A percentile compares a stretch with the other conserved stretches of the same genome.
Evolutionary conservation across 352 stramenopile species (phyloP).

Genomic region (Globisporangium radiosum): DNA sequence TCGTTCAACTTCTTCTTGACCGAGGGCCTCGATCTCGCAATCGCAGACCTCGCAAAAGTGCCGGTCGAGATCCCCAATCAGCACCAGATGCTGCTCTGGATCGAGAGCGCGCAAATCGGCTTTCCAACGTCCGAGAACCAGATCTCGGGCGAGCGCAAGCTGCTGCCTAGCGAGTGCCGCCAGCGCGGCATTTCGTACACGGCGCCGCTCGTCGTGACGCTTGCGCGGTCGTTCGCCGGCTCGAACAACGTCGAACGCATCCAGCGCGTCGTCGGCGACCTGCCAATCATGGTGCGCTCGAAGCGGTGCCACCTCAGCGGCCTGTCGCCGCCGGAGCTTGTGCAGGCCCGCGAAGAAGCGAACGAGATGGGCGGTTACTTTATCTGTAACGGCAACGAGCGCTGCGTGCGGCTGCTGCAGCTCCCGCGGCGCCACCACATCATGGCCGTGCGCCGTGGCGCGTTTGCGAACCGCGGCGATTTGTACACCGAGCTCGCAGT

Average conservation of each 20-base stretch:
- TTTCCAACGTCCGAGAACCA: slow-evolving; percentile 82
- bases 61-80: slow-evolving; percentile 89
- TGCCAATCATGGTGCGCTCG: slow-evolving; percentile 98
- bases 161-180: slow-evolving; percentile 93
- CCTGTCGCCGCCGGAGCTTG: slow-evolving; percentile 81
- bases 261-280: slow-evolving; percentile 88
- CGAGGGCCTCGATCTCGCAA: slow-evolving; percentile 89
- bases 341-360: slow-evolving; percentile 88
- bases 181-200: slow-evolving; percentile 96
- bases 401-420: slow-evolving; percentile 97
- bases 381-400: slow-evolving; percentile 99
- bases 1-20: slow-evolving; percentile 98
- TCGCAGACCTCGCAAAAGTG: slow-evolving; percentile 88
- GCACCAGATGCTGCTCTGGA: slow-evolving; percentile 76
- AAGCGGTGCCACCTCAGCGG: slow-evolving; percentile 93
- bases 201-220: slow-evolving; percentile 90
- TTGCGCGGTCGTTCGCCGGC: slow-evolving; percentile 75
- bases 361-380: slow-evolving; percentile 99
- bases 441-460: slow-evolving; percentile 93
- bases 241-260: slow-evolving; percentile 82
- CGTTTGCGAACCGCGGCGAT: slow-evolving; percentile 96
- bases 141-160: slow-evolving; percentile 78
- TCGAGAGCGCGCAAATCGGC: slow-evolving; percentile 94
- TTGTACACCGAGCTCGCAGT: slow-evolving; percentile 97
- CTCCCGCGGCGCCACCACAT: slow-evolving; percentile 86